Percentiles rank a stretch among this genome's conserved stretches.
Conservation (phyloP, 148 eudicot genomes). For the Diospyros kaki region DNA sequence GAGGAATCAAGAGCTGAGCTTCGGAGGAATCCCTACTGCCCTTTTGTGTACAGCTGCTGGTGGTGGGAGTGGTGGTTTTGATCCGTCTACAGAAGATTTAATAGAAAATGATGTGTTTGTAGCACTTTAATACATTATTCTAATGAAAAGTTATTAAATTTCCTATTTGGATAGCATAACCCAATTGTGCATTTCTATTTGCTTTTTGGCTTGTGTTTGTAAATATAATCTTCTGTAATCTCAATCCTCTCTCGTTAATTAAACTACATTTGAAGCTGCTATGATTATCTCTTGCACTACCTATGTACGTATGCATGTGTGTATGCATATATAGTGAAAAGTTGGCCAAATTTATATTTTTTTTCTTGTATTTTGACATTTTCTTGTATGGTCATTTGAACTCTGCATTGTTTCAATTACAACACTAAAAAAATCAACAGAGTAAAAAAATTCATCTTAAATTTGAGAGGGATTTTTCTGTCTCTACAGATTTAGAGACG, state of each 20-base stretch:
- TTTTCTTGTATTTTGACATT: too few species aligned
- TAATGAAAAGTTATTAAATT: too few species aligned
- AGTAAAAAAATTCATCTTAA: too few species aligned
- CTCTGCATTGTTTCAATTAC: too few species aligned
- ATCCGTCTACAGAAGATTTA: too few species aligned
- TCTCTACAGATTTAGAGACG: too few species aligned
- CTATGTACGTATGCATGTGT: not conserved
- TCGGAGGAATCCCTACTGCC: not conserved
- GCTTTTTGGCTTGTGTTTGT: not conserved
- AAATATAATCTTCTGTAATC: not conserved
- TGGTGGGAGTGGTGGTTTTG: not conserved
- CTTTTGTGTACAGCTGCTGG: not conserved
- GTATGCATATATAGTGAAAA: not conserved
- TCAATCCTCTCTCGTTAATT: conserved; percentile 14
- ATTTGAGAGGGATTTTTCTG: too few species aligned
- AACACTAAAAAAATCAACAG: too few species aligned
- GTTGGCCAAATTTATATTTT: not conserved
- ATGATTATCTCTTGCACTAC: not conserved
- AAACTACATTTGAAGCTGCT: conserved; percentile 11
- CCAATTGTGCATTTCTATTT: not conserved
- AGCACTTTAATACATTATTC: too few species aligned
- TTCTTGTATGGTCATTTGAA: too few species aligned
- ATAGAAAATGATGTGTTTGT: too few species aligned
- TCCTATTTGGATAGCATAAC: too few species aligned
- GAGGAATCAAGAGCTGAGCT: not conserved